Conservation (phyloP, 73 alveolate species). For the Tetrahymena malaccensis region DNA sequence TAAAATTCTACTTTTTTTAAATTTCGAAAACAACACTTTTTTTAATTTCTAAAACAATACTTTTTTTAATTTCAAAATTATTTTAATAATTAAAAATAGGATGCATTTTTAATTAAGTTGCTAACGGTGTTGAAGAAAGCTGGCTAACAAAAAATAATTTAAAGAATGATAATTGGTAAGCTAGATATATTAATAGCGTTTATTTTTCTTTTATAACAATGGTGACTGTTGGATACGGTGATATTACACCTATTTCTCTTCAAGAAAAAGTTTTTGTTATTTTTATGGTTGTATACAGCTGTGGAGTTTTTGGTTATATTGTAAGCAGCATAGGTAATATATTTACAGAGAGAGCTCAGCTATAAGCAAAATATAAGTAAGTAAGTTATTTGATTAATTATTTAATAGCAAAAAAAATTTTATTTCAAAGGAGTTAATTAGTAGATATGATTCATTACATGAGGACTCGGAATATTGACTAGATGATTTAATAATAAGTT, state of each 20-base stretch:
- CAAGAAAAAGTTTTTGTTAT: constrained; percentile 19
- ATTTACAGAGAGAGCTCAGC: background rate
- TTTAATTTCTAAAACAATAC: too few species aligned
- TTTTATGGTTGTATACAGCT: constrained; percentile 13
- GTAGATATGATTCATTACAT: background rate
- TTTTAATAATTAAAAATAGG: background rate
- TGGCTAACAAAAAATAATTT: constrained; percentile 13
- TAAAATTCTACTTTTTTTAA: too few species aligned
- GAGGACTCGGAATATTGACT: background rate
- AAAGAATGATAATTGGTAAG: constrained; percentile 1
- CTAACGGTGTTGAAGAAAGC: background rate
- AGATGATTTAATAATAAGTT: background rate
- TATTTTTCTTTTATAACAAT: constrained; percentile 27
- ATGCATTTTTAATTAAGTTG: background rate
- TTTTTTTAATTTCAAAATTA: too few species aligned
- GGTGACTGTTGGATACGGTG: constrained; percentile 36
- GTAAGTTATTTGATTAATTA: too few species aligned
- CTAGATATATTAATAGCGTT: constrained; percentile 4
- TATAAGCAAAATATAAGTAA: background rate
- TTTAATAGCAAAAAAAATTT: too few species aligned
- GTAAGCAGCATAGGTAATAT: constrained; percentile 14
- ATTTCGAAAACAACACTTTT: too few species aligned
- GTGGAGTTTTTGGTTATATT: constrained; percentile 37
- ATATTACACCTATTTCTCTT: constrained; percentile 17
- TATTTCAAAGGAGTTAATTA: background rate